These are phyloP conservation scores for Phytophthora agathidicida DNA, from an alignment of 352 stramenopile genomes.

Conservation along the genomic window DNA sequence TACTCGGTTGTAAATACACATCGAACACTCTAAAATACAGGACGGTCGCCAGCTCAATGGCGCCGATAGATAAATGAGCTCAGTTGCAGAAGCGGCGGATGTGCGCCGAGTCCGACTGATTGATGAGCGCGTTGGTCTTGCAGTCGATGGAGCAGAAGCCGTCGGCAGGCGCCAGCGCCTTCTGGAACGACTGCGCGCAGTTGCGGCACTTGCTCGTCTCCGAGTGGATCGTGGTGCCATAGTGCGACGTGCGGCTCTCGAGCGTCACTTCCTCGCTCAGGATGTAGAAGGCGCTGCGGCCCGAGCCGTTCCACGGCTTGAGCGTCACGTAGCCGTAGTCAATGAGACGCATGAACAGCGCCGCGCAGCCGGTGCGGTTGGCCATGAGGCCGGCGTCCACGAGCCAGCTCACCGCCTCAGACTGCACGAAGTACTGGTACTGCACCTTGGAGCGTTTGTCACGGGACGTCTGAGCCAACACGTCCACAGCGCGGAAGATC, in stretches of 20 bases:
- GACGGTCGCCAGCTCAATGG: slow-evolving; percentile 10
- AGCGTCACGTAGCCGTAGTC: slow-evolving; percentile 74
- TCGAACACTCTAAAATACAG: slow-evolving; percentile 42
- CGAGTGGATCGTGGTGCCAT: slow-evolving; percentile 67
- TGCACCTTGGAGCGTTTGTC: slow-evolving; percentile 77
- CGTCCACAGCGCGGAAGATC: slow-evolving; percentile 62
- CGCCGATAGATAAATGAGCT: slow-evolving; percentile 42
- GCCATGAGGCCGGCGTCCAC: slow-evolving; percentile 68
- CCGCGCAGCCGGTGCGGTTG: slow-evolving; percentile 55
- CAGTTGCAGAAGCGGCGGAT: slow-evolving; percentile 62
- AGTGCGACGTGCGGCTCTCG: slow-evolving; percentile 67
- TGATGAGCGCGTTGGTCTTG: slow-evolving; percentile 86
- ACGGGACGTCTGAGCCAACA: slow-evolving; percentile 67
- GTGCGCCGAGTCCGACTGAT: slow-evolving; percentile 68
- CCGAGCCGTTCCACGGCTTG: slow-evolving; percentile 57
- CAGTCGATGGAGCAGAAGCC: slow-evolving; percentile 89
- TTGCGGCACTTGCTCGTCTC: slow-evolving; percentile 86
- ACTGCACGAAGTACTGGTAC: slow-evolving; percentile 89
- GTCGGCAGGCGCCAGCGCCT: slow-evolving; percentile 59
- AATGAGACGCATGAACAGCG: slow-evolving; percentile 71
- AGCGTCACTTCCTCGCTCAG: slow-evolving; percentile 69
- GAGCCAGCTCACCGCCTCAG: slow-evolving; percentile 85
- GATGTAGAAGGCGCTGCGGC: slow-evolving; percentile 69
- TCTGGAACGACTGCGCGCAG: slow-evolving; percentile 76
- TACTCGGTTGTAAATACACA: slow-evolving; percentile 40